These are phyloP conservation scores for Paramecium sonneborni DNA, from an alignment of 73 alveolate genomes.

Conservation along the genomic window DNA sequence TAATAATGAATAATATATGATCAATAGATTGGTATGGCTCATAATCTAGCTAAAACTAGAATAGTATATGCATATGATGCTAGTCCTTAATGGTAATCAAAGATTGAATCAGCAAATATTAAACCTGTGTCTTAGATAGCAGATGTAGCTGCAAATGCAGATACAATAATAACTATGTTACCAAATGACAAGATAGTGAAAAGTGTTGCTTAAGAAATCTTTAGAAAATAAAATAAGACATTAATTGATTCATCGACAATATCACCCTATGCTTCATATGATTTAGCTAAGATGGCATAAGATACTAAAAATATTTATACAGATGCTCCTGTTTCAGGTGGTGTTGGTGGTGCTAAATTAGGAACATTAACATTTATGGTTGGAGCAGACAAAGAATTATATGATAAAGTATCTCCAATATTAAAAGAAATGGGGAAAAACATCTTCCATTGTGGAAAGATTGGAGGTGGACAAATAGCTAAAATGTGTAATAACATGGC, in stretches of 20 bases:
- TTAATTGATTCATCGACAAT: conserved; percentile 81
- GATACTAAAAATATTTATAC: conserved; percentile 57
- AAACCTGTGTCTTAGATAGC: conserved; percentile 66
- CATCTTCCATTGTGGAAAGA: conserved; percentile 81
- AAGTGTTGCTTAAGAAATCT: conserved; percentile 76
- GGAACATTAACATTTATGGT: conserved; percentile 89
- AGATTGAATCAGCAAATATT: conserved; percentile 55
- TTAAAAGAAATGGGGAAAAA: conserved; percentile 82
- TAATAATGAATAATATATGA: conserved; percentile 72
- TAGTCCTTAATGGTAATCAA: conserved; percentile 72
- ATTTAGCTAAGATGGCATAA: conserved; percentile 77
- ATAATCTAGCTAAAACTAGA: conserved; percentile 7
- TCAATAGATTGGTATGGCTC: conserved; percentile 58
- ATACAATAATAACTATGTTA: conserved; percentile 76
- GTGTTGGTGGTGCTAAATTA: conserved; percentile 80
- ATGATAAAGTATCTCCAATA: conserved; percentile 61
- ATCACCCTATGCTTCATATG: conserved; percentile 76
- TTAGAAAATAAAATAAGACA: conserved; percentile 69
- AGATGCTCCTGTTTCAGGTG: conserved; percentile 94
- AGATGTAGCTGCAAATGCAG: conserved; percentile 70
- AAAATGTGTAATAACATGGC: conserved; percentile 83
- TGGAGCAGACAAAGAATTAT: conserved; percentile 82
- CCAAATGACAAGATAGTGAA: conserved; percentile 75
- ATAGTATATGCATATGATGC: conserved; percentile 67
- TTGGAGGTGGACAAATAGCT: conserved; percentile 84